phyloP scores from a whole-genome alignment of 1,139 yeast species.

The Magnusiomyces paraingens region DNA sequence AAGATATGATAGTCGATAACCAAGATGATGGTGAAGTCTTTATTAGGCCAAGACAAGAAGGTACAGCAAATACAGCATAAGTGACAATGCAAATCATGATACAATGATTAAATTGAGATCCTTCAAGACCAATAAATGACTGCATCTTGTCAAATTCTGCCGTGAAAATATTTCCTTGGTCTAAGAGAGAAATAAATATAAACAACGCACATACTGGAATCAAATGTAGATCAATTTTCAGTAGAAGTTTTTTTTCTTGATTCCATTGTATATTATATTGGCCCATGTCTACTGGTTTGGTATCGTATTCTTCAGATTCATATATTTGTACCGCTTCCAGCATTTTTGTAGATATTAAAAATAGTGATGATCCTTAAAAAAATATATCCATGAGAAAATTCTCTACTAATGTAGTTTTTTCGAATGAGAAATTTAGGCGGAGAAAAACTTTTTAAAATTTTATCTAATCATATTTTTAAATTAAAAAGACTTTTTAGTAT shows the following conservation, averaged over 20 bases:
- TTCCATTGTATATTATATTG: not conserved
- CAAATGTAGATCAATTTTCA: conserved; percentile 23
- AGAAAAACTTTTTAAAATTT: too few relatives aligned
- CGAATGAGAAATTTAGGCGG: too few relatives aligned
- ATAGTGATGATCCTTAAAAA: too few relatives aligned
- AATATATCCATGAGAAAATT: too few relatives aligned
- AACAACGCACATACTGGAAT: conserved; percentile 37
- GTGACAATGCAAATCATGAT: conserved; percentile 51
- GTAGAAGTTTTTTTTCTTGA: conserved; percentile 15
- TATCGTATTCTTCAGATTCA: too few relatives aligned
- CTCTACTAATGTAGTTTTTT: too few relatives aligned
- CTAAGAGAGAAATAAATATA: conserved; percentile 49
- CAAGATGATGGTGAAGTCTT: conserved; percentile 35
- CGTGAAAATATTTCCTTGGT: conserved; percentile 53
- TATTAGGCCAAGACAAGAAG: conserved; percentile 39
- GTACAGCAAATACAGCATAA: conserved; percentile 46
- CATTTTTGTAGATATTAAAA: too few relatives aligned
- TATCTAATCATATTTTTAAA: too few relatives aligned
- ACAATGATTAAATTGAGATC: conserved; percentile 45
- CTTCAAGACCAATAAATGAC: conserved; percentile 42
- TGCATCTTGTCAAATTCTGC: conserved; percentile 54
- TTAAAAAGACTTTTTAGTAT: too few relatives aligned
- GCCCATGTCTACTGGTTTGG: too few relatives aligned
- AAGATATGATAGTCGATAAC: conserved; percentile 44
- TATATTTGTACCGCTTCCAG: too few relatives aligned